Evolutionary conservation across 2,329 filamentous ascomycete genomes (phyloP).

Genomic region (Penicillium palitans): DNA sequence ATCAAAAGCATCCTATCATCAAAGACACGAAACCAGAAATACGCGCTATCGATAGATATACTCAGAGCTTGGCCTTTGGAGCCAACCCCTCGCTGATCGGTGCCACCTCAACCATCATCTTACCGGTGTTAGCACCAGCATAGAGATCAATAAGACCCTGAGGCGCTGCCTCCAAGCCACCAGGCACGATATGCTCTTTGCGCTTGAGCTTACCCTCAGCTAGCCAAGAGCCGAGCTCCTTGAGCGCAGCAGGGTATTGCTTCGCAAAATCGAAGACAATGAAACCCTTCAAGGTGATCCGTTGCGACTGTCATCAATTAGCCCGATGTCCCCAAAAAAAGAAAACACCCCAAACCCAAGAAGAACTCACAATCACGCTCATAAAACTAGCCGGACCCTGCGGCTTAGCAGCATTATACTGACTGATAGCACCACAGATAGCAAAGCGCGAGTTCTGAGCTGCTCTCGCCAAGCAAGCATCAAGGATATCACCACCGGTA

Average conservation of each 20-base stretch:
- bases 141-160: slow-evolving; percentile 65
- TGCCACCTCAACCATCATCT: slow-evolving; percentile 54
- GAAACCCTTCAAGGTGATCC: slow-evolving; percentile 65
- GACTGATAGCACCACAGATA: slow-evolving; percentile 69
- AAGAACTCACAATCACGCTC: slow-evolving; percentile 40
- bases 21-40: not conserved
- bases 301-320: slow-evolving; percentile 35
- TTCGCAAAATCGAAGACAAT: slow-evolving; percentile 68
- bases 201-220: slow-evolving; percentile 69
- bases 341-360: not conserved
- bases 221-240: slow-evolving; percentile 67
- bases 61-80: slow-evolving; percentile 47
- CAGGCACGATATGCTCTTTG: slow-evolving; percentile 69
- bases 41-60: not conserved
- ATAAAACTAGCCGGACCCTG: slow-evolving; percentile 56
- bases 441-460: slow-evolving; percentile 65
- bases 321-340: not conserved
- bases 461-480: slow-evolving; percentile 64
- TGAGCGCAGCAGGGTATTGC: slow-evolving; percentile 58
- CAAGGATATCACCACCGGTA: slow-evolving; percentile 70
- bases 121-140: slow-evolving; percentile 68
- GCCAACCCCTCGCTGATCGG: slow-evolving; percentile 34
- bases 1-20: not conserved
- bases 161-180: slow-evolving; percentile 66
- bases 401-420: slow-evolving; percentile 63